Percentiles rank a stretch among this genome's conserved stretches.
Evolutionary conservation across 2,329 filamentous ascomycete genomes (phyloP).

Genomic region (Coniochaeta ligniaria): DNA sequence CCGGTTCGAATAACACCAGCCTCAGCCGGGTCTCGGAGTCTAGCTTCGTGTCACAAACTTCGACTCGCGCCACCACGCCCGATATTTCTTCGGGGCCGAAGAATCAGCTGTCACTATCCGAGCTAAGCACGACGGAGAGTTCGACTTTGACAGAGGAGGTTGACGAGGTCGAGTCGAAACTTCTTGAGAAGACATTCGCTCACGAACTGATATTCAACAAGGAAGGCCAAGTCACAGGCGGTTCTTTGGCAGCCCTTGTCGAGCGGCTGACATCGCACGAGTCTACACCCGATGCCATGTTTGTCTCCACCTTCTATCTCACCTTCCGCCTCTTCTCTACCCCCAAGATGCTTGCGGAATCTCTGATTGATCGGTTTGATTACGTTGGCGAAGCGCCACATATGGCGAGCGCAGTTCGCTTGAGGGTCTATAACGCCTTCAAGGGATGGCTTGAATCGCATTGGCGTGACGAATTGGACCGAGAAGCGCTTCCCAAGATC

Average conservation of each 20-base stretch:
- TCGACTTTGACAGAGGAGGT: slow-evolving; percentile 64
- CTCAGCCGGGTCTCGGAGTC: slow-evolving; percentile 74
- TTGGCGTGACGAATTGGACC: slow-evolving; percentile 80
- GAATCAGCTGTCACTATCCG: slow-evolving; percentile 56
- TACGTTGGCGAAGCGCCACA: slow-evolving; percentile 75
- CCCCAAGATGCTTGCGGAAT: slow-evolving; percentile 68
- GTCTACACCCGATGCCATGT: slow-evolving; percentile 83
- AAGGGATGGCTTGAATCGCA: slow-evolving; percentile 97
- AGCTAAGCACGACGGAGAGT: slow-evolving; percentile 60
- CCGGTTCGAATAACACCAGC: slow-evolving; percentile 72
- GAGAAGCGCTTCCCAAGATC: slow-evolving; percentile 67
- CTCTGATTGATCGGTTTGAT: slow-evolving; percentile 85
- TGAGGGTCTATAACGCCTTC: slow-evolving; percentile 93
- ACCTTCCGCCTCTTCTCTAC: slow-evolving; percentile 92
- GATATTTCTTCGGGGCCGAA: slow-evolving; percentile 52
- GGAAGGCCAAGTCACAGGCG: slow-evolving; percentile 89
- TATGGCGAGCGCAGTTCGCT: slow-evolving; percentile 71
- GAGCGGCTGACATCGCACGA: slow-evolving; percentile 91
- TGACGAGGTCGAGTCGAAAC: slow-evolving; percentile 71
- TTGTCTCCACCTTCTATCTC: slow-evolving; percentile 91
- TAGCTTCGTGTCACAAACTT: slow-evolving; percentile 73
- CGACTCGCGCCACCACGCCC: slow-evolving; percentile 82
- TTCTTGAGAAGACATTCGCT: slow-evolving; percentile 88
- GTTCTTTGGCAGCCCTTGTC: slow-evolving; percentile 83
- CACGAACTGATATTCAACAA: slow-evolving; percentile 92